These are phyloP conservation scores for Gossypium gossypioides DNA, from an alignment of 441 rosid species.

Conservation along the genomic window DNA sequence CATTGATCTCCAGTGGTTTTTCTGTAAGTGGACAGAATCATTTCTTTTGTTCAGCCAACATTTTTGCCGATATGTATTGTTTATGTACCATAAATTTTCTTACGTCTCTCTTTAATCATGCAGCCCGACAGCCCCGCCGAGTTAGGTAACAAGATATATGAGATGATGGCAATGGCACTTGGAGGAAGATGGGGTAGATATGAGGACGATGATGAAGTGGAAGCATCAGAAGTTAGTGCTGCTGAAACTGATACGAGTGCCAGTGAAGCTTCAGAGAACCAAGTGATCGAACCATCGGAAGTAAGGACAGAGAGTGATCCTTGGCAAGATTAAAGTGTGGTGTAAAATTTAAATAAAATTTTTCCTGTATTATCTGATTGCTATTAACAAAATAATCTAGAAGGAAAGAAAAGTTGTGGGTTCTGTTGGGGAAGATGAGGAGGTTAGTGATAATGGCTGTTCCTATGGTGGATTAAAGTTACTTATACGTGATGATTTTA, in stretches of 20 bases:
- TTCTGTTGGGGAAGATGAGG: neutral
- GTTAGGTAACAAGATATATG: constrained; percentile 88
- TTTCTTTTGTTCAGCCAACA: neutral
- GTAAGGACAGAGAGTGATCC: constrained; percentile 83
- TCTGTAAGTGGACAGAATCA: constrained; percentile 38
- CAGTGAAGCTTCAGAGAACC: constrained; percentile 27
- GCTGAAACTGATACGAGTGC: constrained; percentile 20
- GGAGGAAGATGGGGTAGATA: constrained; percentile 97
- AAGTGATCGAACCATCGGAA: constrained; percentile 87
- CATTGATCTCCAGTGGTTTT: constrained; percentile 91
- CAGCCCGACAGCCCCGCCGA: constrained; percentile 98
- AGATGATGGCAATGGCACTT: constrained; percentile 96
- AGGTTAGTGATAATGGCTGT: neutral
- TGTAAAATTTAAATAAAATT: neutral
- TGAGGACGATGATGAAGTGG: constrained; percentile 33
- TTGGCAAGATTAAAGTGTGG: constrained; percentile 48
- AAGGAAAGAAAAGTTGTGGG: neutral
- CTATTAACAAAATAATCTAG: neutral
- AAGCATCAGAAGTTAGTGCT: constrained; percentile 20
- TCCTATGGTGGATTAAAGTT: neutral
- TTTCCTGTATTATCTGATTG: neutral
- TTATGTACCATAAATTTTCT: neutral
- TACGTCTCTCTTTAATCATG: constrained; percentile 7
- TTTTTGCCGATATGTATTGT: neutral
- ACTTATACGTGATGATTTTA: neutral